Evolutionary conservation across 2,329 filamentous ascomycete species (phyloP).

Genomic region (Penicillium thymicola): DNA sequence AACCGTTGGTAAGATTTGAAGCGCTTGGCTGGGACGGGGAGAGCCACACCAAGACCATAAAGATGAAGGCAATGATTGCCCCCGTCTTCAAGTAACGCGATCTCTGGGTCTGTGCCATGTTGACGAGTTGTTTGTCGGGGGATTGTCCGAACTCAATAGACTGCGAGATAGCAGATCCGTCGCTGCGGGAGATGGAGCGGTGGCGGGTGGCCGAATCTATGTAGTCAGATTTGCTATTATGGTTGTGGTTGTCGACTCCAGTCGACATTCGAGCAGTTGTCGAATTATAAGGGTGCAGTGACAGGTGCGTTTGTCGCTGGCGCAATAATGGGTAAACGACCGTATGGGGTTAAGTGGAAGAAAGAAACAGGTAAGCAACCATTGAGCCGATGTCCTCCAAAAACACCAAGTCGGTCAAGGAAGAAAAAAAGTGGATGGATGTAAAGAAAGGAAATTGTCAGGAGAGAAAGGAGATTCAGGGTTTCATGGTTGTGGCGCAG

Average conservation of each 20-base stretch:
- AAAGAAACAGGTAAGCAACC: slow-evolving; percentile 16
- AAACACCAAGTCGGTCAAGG: slow-evolving; percentile 25
- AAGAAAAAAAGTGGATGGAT: slow-evolving; percentile 12
- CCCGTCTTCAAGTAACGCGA: slow-evolving; percentile 61
- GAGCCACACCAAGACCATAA: slow-evolving; percentile 57
- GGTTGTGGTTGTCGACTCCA: slow-evolving; percentile 50
- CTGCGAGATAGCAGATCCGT: slow-evolving; percentile 41
- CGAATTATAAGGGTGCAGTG: slow-evolving; percentile 15
- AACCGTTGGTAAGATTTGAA: slow-evolving; percentile 26
- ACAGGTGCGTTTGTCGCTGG: slow-evolving; percentile 20
- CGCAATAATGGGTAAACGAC: slow-evolving; percentile 25
- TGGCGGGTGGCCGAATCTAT: slow-evolving; percentile 49
- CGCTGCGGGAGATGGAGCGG: slow-evolving; percentile 53
- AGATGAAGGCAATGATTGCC: slow-evolving; percentile 56
- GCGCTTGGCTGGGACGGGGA: slow-evolving; percentile 40
- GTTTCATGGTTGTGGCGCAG: slow-evolving; percentile 24
- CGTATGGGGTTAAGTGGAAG: slow-evolving; percentile 13
- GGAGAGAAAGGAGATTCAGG: slow-evolving; percentile 23
- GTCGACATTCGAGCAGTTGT: slow-evolving; percentile 53
- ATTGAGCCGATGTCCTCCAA: slow-evolving; percentile 25
- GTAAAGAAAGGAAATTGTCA: slow-evolving; percentile 13
- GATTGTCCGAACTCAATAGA: slow-evolving; percentile 49
- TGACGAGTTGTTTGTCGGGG: slow-evolving; percentile 38
- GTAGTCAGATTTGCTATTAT: slow-evolving; percentile 53
- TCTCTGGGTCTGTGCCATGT: slow-evolving; percentile 62